Base-by-base conservation (phyloP, 345 rosid genomes). In the Syzygium grande region DNA sequence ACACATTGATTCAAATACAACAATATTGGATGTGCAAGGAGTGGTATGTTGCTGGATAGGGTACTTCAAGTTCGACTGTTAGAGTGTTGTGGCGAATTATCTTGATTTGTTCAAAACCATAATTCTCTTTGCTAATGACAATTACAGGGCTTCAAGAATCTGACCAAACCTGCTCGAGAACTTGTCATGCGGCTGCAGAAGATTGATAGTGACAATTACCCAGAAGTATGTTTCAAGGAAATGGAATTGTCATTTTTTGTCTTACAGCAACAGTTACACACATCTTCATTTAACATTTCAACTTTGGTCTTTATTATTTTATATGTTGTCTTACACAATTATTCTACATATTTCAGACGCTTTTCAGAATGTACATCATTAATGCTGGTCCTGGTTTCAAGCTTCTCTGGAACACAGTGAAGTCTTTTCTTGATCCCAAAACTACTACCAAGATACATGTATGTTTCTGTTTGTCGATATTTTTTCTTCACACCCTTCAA, bases 311-410 rank as follows among this genome's bases (percentile, higher is more conserved):
- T 78, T 77, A 65, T 51, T 73, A 78, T n/a, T 51, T 85, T 55
- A 3, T 17, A 25, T 85, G 46, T 80, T 61, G 29, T 46, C 49
- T 84, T 51, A 34, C 11, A 5, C 43, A 38, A 73, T 73, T 73
- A 38, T 38, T 38, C 38, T 41, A 38, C 49, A 34, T 73, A 21
- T 19, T 84, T 89, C 95, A 98, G 99, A 98, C 99, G 54, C 99
- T 96, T 84, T 91, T 89, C 91, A 95, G 94, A 87, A 97, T 96
- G 98, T 95, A 89, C 88, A 96, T 96, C 90, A 92, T 97, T 87
- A 97, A 97, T 88, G 98, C 99, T 91, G 98, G 98, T 87, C 87
- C 96, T 91, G 97, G 97, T 85, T 98, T 96, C 92, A 95, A 96
- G 93, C 41, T 95, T 80, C 85, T 93, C 83, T 96, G 98, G 97